Evolutionary conservation across 2,329 filamentous ascomycete genomes (phyloP).

Genomic region (Byssochlamys sp.): DNA sequence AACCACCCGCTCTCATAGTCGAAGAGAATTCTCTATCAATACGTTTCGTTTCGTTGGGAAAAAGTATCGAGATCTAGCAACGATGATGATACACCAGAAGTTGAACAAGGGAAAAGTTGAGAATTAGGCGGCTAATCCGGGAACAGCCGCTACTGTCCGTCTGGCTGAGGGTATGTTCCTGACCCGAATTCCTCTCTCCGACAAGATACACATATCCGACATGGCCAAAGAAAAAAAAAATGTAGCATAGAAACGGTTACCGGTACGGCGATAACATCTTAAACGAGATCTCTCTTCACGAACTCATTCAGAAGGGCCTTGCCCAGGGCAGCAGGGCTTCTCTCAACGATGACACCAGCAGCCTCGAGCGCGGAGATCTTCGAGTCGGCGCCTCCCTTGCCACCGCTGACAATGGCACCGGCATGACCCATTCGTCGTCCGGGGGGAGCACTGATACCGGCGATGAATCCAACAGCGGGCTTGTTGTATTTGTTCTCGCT

Average conservation of each 20-base stretch:
- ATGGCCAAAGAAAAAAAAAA: constrained; percentile 4
- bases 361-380: constrained; percentile 92
- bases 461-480: constrained; percentile 96
- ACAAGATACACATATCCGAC: constrained; percentile 1
- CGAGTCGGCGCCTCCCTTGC: constrained; percentile 94
- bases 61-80: not conserved
- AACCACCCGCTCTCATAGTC: not conserved
- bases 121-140: not conserved
- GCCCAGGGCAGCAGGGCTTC: constrained; percentile 80
- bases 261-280: constrained; percentile 29
- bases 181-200: not conserved
- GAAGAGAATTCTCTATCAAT: not conserved
- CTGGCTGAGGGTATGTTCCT: not conserved
- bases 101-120: not conserved
- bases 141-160: not conserved
- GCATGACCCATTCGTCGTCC: constrained; percentile 98
- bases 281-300: constrained; percentile 89
- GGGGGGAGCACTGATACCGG: constrained; percentile 91
- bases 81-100: not conserved
- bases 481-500: constrained; percentile 85
- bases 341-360: constrained; percentile 91
- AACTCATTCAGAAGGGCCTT: constrained; percentile 93
- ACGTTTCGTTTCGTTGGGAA: not conserved
- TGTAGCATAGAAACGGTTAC: constrained; percentile 1
- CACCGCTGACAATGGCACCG: constrained; percentile 92